Conservation (phyloP, 1,284 basidiomycete genomes). For the Naganishia sp. region DNA sequence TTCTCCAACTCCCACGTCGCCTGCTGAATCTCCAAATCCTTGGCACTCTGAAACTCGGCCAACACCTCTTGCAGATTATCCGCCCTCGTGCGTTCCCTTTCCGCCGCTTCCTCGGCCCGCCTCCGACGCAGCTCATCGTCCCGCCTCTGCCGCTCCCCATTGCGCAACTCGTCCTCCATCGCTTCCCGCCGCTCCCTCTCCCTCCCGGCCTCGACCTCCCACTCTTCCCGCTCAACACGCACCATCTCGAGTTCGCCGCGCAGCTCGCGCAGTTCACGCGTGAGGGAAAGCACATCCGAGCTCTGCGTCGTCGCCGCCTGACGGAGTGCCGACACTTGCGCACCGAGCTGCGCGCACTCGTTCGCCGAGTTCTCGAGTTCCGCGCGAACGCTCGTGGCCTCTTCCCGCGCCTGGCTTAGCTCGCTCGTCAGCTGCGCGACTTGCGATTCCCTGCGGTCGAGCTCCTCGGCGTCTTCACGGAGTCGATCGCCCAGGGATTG, state of each 20-base stretch:
- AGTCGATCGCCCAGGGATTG: slow-evolving; percentile 91
- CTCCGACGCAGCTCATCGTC: slow-evolving; percentile 63
- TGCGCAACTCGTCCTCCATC: slow-evolving; percentile 61
- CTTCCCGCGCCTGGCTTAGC: slow-evolving; percentile 69
- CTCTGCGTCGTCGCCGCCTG: slow-evolving; percentile 58
- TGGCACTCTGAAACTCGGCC: slow-evolving; percentile 83
- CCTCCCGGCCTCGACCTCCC: slow-evolving; percentile 74
- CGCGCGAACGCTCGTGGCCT: slow-evolving; percentile 71
- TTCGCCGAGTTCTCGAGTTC: slow-evolving; percentile 74
- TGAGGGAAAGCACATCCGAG: slow-evolving; percentile 71
- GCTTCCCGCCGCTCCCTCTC: slow-evolving; percentile 74
- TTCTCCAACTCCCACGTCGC: slow-evolving; percentile 78
- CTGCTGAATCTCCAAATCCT: slow-evolving; percentile 62
- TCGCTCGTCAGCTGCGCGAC: slow-evolving; percentile 73
- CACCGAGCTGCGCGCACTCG: slow-evolving; percentile 68
- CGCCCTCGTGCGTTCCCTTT: slow-evolving; percentile 72
- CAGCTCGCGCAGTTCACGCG: slow-evolving; percentile 75
- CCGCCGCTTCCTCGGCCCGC: slow-evolving; percentile 61
- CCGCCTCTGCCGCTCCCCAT: slow-evolving; percentile 67
- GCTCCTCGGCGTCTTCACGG: slow-evolving; percentile 95
- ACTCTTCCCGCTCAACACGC: slow-evolving; percentile 81
- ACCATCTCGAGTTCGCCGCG: slow-evolving; percentile 80
- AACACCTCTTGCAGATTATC: slow-evolving; percentile 86
- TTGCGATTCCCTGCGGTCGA: slow-evolving; percentile 81
- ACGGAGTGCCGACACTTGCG: slow-evolving; percentile 64